phyloP scores from a whole-genome alignment of 805 yeast genomes.

The Middelhovenomyces tepae region DNA sequence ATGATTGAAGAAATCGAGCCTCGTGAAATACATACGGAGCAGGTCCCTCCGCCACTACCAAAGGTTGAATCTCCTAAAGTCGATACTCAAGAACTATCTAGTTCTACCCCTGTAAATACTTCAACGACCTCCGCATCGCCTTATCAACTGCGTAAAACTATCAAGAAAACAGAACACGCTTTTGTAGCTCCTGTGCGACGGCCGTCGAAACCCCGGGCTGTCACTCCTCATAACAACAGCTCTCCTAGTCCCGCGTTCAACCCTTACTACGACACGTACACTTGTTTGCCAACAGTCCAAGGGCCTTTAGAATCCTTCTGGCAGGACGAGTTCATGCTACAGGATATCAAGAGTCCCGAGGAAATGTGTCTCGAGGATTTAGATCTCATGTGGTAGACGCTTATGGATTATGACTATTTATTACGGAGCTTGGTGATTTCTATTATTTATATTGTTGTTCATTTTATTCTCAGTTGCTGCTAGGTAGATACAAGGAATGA shows the following conservation, averaged over 20 bases:
- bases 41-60: too few relatives aligned
- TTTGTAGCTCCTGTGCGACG: constrained; percentile 13
- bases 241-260: constrained; percentile 9
- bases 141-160: constrained; percentile 14
- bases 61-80: too few relatives aligned
- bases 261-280: constrained; percentile 22
- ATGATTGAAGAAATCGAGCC: too few relatives aligned
- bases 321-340: constrained; percentile 11
- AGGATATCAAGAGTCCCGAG: constrained; percentile 21
- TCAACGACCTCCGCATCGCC: constrained; percentile 5
- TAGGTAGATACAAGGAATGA: too few relatives aligned
- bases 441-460: too few relatives aligned
- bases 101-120: too few relatives aligned
- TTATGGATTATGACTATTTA: constrained; percentile 4
- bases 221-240: constrained; percentile 1
- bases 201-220: constrained; percentile 1
- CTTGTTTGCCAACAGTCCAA: constrained; percentile 12
- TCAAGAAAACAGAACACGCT: constrained; percentile 17
- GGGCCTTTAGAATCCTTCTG: constrained; percentile 8
- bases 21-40: too few relatives aligned
- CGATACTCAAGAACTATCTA: too few relatives aligned
- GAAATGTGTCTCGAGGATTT: constrained; percentile 20
- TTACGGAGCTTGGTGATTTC: too few relatives aligned
- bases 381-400: constrained; percentile 18
- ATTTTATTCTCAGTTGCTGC: too few relatives aligned